Evolutionary conservation across 345 rosid species (phyloP), one percentile per base, ranked within the genome.

Genomic region (Viola odorata): DNA sequence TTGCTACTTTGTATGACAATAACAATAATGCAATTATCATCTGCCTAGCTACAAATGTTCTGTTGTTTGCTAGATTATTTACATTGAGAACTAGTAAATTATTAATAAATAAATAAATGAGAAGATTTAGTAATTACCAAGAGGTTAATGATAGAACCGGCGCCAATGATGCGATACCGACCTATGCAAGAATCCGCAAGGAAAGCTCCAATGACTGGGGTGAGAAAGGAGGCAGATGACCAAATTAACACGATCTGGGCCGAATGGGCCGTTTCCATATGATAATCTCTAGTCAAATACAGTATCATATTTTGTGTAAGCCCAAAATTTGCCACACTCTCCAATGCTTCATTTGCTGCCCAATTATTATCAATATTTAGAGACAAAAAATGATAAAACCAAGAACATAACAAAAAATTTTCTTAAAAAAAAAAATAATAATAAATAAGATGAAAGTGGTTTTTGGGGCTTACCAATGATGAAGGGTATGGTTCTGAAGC

Each of bases 161-260:
- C 65, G 0, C 80, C 85, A 61, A 89, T 80, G 60, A 79, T 84
- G 1, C 50, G 58, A 69, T 57, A 83, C 4, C 86, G 84, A 50
- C 95, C 96, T 6, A 80, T 45, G 53, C 56, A 86, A 61, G 89
- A 86, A 75, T 89, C 95, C 1, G 88, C 87, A 7, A 83, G 59
- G 48, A 89, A 69, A 8, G 91, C 91, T 12, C 85, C 86, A 17
- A 83, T 0, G 17, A 79, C 48, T n/a, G 96, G 95, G 12, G 69
- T 58, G 66, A 86, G 79, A 68, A 73, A 74, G 57, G 74, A 57
- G 40, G 80, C 84, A 13, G 91, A 86, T 3, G 82, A 76, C 85
- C 95, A 85, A 55, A 83, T 5, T 70, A 80, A 77, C 23, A 86
- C 48, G 12, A 81, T 38, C 41, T 76, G 78, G 48, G 86, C 78